Conservation (phyloP, 768 basidiomycete genomes). For the Lepiota venenata region DNA sequence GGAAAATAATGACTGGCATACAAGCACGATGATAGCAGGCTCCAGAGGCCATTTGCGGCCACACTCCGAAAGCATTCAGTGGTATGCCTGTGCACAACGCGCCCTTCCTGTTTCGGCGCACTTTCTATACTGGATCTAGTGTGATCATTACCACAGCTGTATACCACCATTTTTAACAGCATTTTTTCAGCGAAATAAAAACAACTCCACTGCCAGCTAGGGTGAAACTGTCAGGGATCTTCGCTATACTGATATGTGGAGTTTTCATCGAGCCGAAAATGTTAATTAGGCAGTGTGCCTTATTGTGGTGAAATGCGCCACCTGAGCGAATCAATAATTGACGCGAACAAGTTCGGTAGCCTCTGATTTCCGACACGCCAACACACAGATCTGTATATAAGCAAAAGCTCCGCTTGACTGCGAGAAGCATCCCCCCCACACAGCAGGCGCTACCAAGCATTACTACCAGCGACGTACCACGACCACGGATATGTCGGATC, state of each 20-base stretch:
- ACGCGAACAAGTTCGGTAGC: background rate
- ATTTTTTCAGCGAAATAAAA: no score
- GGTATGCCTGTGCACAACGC: background rate
- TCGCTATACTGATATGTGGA: no score
- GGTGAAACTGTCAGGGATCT: no score
- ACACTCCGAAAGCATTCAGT: background rate
- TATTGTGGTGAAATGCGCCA: conserved; percentile 3
- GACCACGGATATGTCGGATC: background rate
- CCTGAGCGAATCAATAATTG: background rate
- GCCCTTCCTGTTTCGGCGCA: background rate
- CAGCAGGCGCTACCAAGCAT: background rate
- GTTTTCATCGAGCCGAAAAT: no score
- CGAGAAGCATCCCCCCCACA: background rate
- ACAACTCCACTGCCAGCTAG: no score
- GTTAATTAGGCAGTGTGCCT: no score
- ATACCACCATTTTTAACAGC: background rate
- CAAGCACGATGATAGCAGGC: background rate
- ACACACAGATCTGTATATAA: conserved; percentile 5
- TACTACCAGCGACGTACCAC: background rate
- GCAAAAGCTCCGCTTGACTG: background rate
- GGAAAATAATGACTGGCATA: conserved; percentile 48
- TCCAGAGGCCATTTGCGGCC: background rate
- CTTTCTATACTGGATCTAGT: background rate
- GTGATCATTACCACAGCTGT: background rate
- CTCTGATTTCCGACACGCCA: conserved; percentile 6